Conservation (phyloP, 177 flowering plant genomes). For the Telopea speciosissima region DNA sequence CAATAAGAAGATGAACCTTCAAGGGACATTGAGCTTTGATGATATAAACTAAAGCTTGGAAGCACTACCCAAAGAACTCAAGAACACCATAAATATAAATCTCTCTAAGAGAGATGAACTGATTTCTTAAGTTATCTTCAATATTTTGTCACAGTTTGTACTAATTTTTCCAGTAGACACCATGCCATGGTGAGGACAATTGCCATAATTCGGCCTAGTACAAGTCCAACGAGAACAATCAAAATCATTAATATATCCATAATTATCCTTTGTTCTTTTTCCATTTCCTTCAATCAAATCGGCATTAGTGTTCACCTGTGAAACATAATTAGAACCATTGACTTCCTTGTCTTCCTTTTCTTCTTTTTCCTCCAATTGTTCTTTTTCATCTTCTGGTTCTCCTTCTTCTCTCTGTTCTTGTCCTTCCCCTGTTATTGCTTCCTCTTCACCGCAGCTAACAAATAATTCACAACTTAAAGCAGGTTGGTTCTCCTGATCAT, state of each 20-base stretch:
- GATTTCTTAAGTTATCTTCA: no score
- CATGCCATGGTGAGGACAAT: constrained; percentile 32
- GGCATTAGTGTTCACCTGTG: no score
- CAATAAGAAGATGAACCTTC: constrained; percentile 7
- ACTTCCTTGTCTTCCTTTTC: no score
- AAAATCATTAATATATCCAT: constrained; percentile 23
- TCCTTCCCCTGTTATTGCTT: no score
- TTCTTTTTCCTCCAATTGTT: no score
- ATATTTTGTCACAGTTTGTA: constrained; percentile 2
- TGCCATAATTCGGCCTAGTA: constrained; percentile 47
- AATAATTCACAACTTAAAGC: neutral
- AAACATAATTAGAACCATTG: no score
- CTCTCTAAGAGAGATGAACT: no score
- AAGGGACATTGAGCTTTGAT: constrained; percentile 3
- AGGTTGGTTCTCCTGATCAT: neutral
- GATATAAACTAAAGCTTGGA: constrained; percentile 6
- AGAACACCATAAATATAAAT: no score
- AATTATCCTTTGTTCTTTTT: constrained; percentile 10
- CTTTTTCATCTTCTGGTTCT: no score
- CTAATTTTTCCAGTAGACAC: constrained; percentile 28
- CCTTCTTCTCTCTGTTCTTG: no score
- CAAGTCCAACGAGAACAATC: constrained; percentile 48
- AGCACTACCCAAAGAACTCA: no score
- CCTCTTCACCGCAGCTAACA: no score
- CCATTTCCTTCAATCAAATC: neutral